phyloP scores from a whole-genome alignment of 164 flowering plant species.

The Aristolochia contorta region DNA sequence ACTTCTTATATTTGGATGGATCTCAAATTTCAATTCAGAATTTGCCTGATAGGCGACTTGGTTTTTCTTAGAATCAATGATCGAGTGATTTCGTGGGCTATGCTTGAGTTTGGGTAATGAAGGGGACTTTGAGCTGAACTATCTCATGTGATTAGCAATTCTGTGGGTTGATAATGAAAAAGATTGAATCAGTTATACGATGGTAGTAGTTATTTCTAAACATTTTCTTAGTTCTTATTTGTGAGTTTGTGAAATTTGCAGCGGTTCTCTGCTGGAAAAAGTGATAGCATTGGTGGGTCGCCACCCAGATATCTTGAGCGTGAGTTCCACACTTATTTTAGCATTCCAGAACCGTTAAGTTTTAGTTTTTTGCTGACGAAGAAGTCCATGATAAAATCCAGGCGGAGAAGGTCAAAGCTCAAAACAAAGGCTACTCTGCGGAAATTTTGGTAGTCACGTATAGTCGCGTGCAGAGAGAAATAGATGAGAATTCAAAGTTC shows the following conservation, averaged over 20 bases:
- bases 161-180: background rate
- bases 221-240: background rate
- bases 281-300: conserved; percentile 65
- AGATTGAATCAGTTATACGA: no score
- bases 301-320: conserved; percentile 64
- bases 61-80: no score
- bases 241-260: conserved; percentile 23
- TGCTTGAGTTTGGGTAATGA: no score
- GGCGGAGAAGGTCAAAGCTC: conserved; percentile 53
- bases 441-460: conserved; percentile 76
- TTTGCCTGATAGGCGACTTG: no score
- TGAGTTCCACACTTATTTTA: conserved; percentile 18
- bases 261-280: conserved; percentile 55
- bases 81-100: no score
- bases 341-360: background rate
- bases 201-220: no score
- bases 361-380: conserved; percentile 4
- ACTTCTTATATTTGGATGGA: no score
- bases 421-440: conserved; percentile 64
- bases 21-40: no score
- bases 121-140: background rate
- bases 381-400: conserved; percentile 15
- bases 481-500: conserved; percentile 55
- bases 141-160: background rate
- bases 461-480: conserved; percentile 27